Evolutionary conservation across 2,329 filamentous ascomycete genomes (phyloP).

Genomic region (Sordariomycetes sp.): DNA sequence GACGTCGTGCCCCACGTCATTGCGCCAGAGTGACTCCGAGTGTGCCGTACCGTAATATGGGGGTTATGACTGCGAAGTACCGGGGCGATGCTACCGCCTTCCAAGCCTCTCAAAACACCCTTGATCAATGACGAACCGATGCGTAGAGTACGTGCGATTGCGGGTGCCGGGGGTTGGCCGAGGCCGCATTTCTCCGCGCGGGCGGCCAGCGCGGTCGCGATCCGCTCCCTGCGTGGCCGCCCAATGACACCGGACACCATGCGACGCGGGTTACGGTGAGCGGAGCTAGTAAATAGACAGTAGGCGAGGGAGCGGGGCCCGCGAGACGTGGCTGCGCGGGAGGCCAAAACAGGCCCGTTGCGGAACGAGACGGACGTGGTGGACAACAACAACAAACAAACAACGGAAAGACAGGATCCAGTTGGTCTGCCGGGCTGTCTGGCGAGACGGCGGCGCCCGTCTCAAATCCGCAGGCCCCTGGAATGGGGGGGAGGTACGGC

Average conservation of each 20-base stretch:
- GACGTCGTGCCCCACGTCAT: background rate
- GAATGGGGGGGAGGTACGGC: background rate
- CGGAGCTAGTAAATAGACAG: too few species aligned
- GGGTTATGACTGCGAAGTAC: background rate
- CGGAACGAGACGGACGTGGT: constrained; percentile 1
- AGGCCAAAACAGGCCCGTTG: background rate
- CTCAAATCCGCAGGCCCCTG: background rate
- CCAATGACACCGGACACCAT: background rate
- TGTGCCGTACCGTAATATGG: background rate
- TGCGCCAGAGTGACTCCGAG: background rate
- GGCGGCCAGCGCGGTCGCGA: background rate
- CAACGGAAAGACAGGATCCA: background rate
- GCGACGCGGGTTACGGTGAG: background rate
- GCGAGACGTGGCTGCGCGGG: background rate
- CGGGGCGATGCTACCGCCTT: background rate
- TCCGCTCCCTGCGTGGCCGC: constrained; percentile 1
- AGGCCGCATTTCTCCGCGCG: background rate
- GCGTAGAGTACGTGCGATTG: background rate
- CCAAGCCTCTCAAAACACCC: background rate
- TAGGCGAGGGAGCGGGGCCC: background rate
- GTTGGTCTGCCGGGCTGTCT: background rate
- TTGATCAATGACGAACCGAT: background rate
- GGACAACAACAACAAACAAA: constrained; percentile 3
- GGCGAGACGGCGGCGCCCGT: background rate
- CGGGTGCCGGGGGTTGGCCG: background rate